Base-by-base conservation (phyloP, 2,329 filamentous ascomycete genomes). In the Exophiala spinifera region DNA sequence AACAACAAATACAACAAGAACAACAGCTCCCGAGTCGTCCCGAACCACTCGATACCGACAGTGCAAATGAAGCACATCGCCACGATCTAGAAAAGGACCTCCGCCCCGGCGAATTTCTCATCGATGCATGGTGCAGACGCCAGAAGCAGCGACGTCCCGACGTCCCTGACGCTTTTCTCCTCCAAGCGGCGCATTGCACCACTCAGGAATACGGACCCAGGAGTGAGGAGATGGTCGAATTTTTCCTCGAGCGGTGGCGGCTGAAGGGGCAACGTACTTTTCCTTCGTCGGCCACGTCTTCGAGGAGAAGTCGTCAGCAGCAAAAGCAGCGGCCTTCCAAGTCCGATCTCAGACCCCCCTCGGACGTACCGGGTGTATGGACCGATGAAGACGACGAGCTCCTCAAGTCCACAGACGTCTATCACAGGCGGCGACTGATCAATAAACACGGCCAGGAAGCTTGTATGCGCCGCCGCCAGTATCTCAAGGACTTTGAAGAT, bases 281-380 rank as follows among this genome's bases (percentile, higher is more conserved):
- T n/a, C n/a, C n/a, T n/a, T n/a, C n/a, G n/a, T n/a, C n/a, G n/a
- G n/a, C n/a, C n/a, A n/a, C n/a, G n/a, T n/a, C n/a, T n/a, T n/a
- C n/a, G n/a, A n/a, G n/a, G n/a, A n/a, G n/a, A n/a, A n/a, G n/a
- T 61, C 20, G 46, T 56, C 20, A 33, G 4, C 20, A 19, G 34
- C 14, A 39, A 46, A 65, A 68, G 21, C 61, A 67, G 46, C 61
- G 65, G 3, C 66, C 69, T 51, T 57, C 70, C 4, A 61, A 73
- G 2, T 61, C 76, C 8, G 62, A 65, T 14, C 57, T 62, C 46
- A 57, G 74, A 17, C 56, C 78, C 17, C 76, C 76, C 0, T 49
- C 64, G 11, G 56, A 75, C 48, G 68, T 73, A 50, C 68, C 57
- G 14, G 76, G 76, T 3, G 71, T 78, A 15, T 79, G 76, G 76